Conservation (phyloP, 306 rosid genomes). For the Crataegus laevigata region DNA sequence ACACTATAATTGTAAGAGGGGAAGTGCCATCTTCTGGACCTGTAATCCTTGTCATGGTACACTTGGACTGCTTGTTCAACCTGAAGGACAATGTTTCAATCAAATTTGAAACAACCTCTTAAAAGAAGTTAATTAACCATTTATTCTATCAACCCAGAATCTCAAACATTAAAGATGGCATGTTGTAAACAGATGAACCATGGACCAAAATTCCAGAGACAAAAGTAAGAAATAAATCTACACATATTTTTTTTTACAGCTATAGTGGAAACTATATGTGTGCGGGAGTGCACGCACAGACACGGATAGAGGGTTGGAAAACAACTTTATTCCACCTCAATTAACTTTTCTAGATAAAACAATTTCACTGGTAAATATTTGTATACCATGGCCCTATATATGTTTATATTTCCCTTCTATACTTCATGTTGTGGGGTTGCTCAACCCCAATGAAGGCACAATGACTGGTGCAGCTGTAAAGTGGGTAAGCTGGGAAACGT, state of each 20-base stretch:
- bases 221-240: background rate
- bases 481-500: background rate
- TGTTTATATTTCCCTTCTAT: background rate
- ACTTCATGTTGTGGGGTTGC: background rate
- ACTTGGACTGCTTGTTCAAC: constrained; percentile 59
- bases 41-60: constrained; percentile 81
- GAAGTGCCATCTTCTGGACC: constrained; percentile 69
- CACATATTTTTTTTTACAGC: background rate
- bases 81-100: constrained; percentile 36
- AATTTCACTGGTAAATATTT: background rate
- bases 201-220: background rate
- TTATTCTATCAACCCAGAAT: background rate
- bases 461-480: background rate
- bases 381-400: background rate
- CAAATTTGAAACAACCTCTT: background rate
- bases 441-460: background rate
- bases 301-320: background rate
- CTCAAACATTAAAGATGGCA: background rate
- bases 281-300: background rate
- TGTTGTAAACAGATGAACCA: background rate
- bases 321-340: background rate
- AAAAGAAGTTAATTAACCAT: background rate
- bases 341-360: background rate
- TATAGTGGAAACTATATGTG: background rate
- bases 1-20: constrained; percentile 56